Evolutionary conservation across 495 filamentous ascomycete species (phyloP).

Genomic region (Penicillium lagena): DNA sequence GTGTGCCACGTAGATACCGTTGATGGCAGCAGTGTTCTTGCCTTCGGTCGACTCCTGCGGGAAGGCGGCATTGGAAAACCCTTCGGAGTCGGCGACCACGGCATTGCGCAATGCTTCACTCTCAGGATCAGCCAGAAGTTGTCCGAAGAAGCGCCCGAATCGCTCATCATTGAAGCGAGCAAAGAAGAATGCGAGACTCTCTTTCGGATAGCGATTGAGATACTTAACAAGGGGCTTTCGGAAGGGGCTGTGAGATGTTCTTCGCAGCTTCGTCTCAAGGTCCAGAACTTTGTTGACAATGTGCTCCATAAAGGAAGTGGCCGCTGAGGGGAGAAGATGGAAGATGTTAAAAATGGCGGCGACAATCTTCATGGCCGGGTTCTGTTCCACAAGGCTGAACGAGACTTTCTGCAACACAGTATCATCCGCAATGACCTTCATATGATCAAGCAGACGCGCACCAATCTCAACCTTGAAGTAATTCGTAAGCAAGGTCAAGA

Average conservation of each 20-base stretch:
- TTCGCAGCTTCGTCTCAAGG: slow-evolving; percentile 75
- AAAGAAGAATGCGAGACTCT: slow-evolving; percentile 74
- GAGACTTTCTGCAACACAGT: slow-evolving; percentile 78
- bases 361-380: slow-evolving; percentile 84
- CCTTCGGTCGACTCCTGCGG: slow-evolving; percentile 49
- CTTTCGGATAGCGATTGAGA: slow-evolving; percentile 84
- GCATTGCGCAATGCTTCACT: slow-evolving; percentile 69
- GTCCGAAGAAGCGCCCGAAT: slow-evolving; percentile 91
- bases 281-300: slow-evolving; percentile 85
- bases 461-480: slow-evolving; percentile 99
- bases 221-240: slow-evolving; percentile 88
- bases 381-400: slow-evolving; percentile 89
- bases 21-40: slow-evolving; percentile 72
- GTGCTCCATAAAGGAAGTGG: slow-evolving; percentile 81
- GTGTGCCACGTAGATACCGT: slow-evolving; percentile 77
- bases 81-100: slow-evolving; percentile 66
- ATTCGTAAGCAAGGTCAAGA: slow-evolving; percentile 86
- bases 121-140: slow-evolving; percentile 72
- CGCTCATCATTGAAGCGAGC: slow-evolving; percentile 70
- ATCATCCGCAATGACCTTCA: slow-evolving; percentile 83
- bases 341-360: slow-evolving; percentile 94
- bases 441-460: slow-evolving; percentile 79
- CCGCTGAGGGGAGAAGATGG: slow-evolving; percentile 83
- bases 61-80: slow-evolving; percentile 58
- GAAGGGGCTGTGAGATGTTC: slow-evolving; percentile 93